These are phyloP conservation scores for Eucalyptus pauciflora DNA, from an alignment of 345 rosid species.

Conservation along the genomic window DNA sequence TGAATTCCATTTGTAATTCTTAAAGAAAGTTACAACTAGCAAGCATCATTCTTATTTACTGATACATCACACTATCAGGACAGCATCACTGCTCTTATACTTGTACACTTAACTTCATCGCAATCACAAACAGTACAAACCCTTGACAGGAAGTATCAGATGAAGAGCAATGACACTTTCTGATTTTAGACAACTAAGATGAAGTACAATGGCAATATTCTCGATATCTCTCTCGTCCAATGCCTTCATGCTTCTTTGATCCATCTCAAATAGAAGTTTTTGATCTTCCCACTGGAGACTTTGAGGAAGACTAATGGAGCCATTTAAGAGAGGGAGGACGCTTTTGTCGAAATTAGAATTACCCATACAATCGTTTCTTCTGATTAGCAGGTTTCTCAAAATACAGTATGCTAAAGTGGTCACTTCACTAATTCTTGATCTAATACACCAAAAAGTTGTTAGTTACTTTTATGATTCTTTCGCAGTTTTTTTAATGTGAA, in stretches of 20 bases:
- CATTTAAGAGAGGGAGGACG: not conserved
- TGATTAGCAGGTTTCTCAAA: not conserved
- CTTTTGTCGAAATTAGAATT: not conserved
- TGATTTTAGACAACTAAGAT: not conserved
- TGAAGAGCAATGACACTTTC: not conserved
- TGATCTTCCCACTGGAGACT: not conserved
- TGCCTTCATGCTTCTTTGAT: not conserved
- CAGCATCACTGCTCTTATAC: not conserved
- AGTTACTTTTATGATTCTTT: not conserved
- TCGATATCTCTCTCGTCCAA: not conserved
- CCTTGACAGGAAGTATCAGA: not conserved
- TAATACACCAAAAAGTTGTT: not conserved
- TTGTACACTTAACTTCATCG: not conserved
- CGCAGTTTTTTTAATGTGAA: rapidly evolving
- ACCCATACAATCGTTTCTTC: not conserved
- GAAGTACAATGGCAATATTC: not conserved
- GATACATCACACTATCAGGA: not conserved
- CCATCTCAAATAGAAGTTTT: not conserved
- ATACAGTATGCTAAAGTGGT: not conserved
- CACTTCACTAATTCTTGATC: not conserved
- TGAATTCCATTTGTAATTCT: not conserved
- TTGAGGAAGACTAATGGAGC: not conserved
- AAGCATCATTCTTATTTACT: not conserved
- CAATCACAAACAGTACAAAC: not conserved
- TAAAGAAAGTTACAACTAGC: not conserved